Conservation (phyloP, 1,139 yeast genomes). For the Taiozyma sp. region DNA sequence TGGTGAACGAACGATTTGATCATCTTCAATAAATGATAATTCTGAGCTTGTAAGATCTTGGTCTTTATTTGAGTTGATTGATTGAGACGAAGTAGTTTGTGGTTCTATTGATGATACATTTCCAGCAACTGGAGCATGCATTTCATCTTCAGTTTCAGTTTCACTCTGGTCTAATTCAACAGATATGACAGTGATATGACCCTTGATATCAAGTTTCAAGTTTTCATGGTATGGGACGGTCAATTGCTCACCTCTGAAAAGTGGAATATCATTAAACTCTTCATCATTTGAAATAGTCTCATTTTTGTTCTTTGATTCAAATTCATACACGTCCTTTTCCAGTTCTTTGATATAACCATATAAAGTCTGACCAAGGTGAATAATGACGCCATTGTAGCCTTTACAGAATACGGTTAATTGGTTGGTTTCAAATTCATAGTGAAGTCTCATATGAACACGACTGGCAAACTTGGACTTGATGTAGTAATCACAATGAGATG, state of each 20-base stretch:
- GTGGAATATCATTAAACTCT: conserved; percentile 38
- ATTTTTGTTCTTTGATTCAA: conserved; percentile 10
- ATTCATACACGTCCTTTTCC: conserved; percentile 10
- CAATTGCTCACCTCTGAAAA: conserved; percentile 49
- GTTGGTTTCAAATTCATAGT: conserved; percentile 24
- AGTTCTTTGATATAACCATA: conserved; percentile 21
- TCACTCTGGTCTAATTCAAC: conserved; percentile 26
- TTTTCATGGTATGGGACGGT: conserved; percentile 49
- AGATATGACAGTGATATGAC: conserved; percentile 15
- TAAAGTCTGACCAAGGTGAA: conserved; percentile 25
- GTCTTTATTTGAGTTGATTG: neutral
- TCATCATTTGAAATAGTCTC: conserved; percentile 18
- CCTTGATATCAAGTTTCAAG: conserved; percentile 51
- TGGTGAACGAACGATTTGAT: neutral
- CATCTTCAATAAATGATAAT: conserved; percentile 3
- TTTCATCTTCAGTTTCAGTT: conserved; percentile 27
- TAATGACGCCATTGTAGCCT: conserved; percentile 31
- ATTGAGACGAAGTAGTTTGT: conserved; percentile 4
- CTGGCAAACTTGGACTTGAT: conserved; percentile 58
- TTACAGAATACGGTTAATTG: conserved; percentile 29
- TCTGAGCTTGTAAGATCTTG: conserved; percentile 4
- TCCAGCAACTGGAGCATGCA: neutral
- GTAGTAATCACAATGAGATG: conserved; percentile 52
- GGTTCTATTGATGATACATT: conserved; percentile 12
- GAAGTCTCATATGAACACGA: conserved; percentile 52